Evolutionary conservation across 805 yeast genomes (phyloP), one percentile per base, ranked within the genome.

Genomic region (Starmerella kuoi): DNA sequence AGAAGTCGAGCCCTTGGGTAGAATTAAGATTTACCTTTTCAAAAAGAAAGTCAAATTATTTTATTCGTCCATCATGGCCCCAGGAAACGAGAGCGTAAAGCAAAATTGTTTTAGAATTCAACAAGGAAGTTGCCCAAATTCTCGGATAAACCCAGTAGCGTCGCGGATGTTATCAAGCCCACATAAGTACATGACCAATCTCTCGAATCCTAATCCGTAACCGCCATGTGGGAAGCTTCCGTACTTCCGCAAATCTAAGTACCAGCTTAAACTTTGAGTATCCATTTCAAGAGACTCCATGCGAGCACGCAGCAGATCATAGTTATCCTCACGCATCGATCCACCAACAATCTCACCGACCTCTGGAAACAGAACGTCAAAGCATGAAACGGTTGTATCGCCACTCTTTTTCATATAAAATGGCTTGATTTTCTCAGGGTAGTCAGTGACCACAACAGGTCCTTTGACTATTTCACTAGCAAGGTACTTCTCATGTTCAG

Each of bases 221-320:
- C 99, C 99, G 37, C 98, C 98, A 58, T 88, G 97, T 0, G 96
- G 95, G 19, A 78, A 78, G 2, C 81, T 65, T 0, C 96, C 97
- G 52, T 80, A 77, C 47, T 65, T 65, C 46, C 98, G 68, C 7
- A 81, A 66, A 1, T 77, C 72, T 22, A 79, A 51, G 56, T 87
- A 91, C 99, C 99, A 91, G 24, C 72, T 67, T 59, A 91, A 59
- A 17, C 73, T 72, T 2, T 58, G 55, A 0, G 55, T 36, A 40
- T 73, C 70, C 87, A 86, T 81, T 2, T 63, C 64, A 41, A 80
- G 61, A 3, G 55, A 43, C 6, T 58, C 44, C 60, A 88, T 75
- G 45, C 74, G 79, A 1, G 47, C 47, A 2, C 64, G 51, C 15
- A 91, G 61, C 11, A 44, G 52, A 0, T 60, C 68, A 46, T 71